Evolutionary conservation across 768 basidiomycete genomes (phyloP), one percentile per base, ranked within the genome.

Genomic region (Pulveroboletus sp.): DNA sequence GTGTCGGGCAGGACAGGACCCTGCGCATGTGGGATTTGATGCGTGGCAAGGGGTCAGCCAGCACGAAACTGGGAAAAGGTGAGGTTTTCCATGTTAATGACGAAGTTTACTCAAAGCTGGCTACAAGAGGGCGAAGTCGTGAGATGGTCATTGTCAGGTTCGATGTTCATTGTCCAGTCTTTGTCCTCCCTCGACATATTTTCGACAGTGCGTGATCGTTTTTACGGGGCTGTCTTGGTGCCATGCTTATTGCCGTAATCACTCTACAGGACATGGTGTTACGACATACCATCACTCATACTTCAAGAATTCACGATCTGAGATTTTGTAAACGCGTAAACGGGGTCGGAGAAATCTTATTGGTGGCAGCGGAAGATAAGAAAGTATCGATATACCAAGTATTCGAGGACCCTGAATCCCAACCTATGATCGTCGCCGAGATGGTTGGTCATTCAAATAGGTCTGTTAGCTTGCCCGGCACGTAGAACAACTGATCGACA

Each of bases 1-100:
- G 85, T 53, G 93, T 97, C 0, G 95, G 96, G 7, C 86, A 84
- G 60, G 96, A 98, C 61, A 77, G 79, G 55, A 90, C 89, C 4
- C 57, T 98, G 50, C 79, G 93, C 36, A 96, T 99, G 94, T 99
- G 96, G 96, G 96, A 99, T 74, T 73, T 99, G 42, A 94, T 97
- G 90, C 75, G 94, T 38, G 95, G 95, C 0, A 86, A 87, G 65
- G 90, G 91, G 4, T 82, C 82, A 11, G 92, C 91, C 7, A 92
- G 93, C 65, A 86, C 82, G 39, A 93, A 94, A 63, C 68, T 99
- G 6, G 90, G 91, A 19, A 88, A 85, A 72, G 93, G 93, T 90
- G 51, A 47, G 76, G 2, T 23, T 22, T 16, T 20, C 23, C 9
- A 17, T 30, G 19, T 17, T 20, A 14, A 14, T 44, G 14, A 35